A percentile compares a stretch with the other conserved stretches of the same genome.
Evolutionary conservation across 345 rosid species (phyloP).

Genomic region (Salix purpurea): DNA sequence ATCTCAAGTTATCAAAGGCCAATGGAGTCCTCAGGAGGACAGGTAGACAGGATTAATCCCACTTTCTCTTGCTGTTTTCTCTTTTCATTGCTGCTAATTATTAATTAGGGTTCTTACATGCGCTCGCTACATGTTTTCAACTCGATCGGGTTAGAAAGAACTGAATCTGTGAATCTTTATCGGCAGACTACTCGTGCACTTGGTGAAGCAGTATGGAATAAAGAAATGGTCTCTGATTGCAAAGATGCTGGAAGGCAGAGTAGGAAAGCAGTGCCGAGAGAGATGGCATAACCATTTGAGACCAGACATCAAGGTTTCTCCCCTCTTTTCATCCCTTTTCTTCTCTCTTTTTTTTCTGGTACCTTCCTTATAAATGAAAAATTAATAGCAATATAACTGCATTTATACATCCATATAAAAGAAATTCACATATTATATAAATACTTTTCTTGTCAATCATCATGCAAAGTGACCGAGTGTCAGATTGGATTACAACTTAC

Average conservation of each 20-base stretch:
- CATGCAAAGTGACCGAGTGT: slow-evolving; percentile 11
- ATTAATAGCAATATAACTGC: not conserved
- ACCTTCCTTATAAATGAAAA: not conserved
- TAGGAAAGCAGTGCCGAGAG: slow-evolving; percentile 85
- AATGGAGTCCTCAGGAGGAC: slow-evolving; percentile 67
- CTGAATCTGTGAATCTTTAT: not conserved
- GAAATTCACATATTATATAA: not conserved
- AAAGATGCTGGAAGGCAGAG: slow-evolving; percentile 50
- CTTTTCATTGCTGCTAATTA: not conserved
- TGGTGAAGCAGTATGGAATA: slow-evolving; percentile 50
- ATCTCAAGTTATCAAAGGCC: slow-evolving; percentile 50
- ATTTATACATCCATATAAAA: not conserved
- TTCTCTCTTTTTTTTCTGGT: not conserved
- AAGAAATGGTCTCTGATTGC: slow-evolving; percentile 75
- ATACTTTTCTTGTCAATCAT: not conserved
- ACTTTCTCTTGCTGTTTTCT: not conserved
- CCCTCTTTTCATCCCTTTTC: not conserved
- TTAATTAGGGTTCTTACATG: not conserved
- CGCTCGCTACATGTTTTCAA: not conserved
- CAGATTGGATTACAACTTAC: not conserved
- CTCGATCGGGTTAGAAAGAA: not conserved
- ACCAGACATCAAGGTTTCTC: slow-evolving; percentile 70
- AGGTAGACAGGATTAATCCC: slow-evolving; percentile 15
- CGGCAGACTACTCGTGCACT: slow-evolving; percentile 40
- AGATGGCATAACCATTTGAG: slow-evolving; percentile 88